Evolutionary conservation across 768 basidiomycete species (phyloP), one percentile per base, ranked within the genome.

Genomic region (Rhizopogon vinicolor): DNA sequence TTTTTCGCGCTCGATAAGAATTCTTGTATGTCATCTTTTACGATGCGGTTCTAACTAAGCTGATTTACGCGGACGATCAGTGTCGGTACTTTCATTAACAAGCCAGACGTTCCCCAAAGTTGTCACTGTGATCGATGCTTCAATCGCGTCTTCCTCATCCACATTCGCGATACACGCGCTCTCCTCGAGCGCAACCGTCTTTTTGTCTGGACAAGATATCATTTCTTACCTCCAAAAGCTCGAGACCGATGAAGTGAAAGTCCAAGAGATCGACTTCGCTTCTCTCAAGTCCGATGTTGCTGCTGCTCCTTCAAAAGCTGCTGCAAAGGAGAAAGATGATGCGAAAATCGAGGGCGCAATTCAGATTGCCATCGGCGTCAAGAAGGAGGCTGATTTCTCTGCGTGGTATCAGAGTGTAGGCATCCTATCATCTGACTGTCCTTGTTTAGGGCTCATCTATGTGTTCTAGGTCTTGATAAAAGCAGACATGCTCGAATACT

Each of bases 401-500:
- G 80, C 84, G 14, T 98, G 94, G 93, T 96, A 98, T 69, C 93
- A 91, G 56, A 93, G 84, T 65, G 93, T 94, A 59, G 58, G 81
- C 74, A 19, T 3, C 13, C n/a, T 39, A 48, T 28, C 41, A 56
- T 51, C 4, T 2, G 3, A 25, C 28, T 9, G n/a, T 29, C 42
- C 54, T 33, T 44, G 39, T 55, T 22, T 63, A 51, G 55, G 56
- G 41, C 57, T 12, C 28, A 45, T 18, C 31, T 43, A 13, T 45
- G 68, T 64, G 67, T 19, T 8, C 18, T 55, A 96, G 93, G 94
- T 97, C n/a, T 77, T 99, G 58, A 76, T 98, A 73, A 98, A 98
- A 77, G 89, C 94, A 5, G 95, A 99, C 61, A 99, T 99, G 97
- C 73, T 99, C 52, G 97, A 99, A 65, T 99, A 98, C 74, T 98